Conservation (phyloP, 495 filamentous ascomycete species). For the Podospora comata region DNA sequence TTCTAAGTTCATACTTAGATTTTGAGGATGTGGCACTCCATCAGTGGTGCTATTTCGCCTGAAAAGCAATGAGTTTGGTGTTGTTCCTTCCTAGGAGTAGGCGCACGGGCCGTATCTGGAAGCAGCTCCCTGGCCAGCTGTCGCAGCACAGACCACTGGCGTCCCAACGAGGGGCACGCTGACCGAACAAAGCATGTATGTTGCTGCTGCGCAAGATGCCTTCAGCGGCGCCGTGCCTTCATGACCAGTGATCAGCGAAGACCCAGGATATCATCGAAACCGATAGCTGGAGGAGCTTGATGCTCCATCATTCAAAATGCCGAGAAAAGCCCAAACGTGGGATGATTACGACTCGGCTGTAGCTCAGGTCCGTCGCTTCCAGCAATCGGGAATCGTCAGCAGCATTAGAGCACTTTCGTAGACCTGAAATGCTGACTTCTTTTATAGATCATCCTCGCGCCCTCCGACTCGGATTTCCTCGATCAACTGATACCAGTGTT, state of each 20-base stretch:
- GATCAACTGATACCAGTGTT: slow-evolving; percentile 92
- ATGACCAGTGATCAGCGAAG: neutral
- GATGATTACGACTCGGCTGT: slow-evolving; percentile 55
- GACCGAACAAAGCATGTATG: neutral
- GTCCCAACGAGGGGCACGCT: neutral
- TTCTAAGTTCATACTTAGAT: neutral
- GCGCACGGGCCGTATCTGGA: neutral
- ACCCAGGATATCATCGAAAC: neutral
- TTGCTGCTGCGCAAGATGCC: neutral
- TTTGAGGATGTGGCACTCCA: neutral
- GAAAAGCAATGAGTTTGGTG: neutral
- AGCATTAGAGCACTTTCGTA: neutral
- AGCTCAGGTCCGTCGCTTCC: slow-evolving; percentile 39
- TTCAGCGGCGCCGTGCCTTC: neutral
- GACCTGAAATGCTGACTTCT: neutral
- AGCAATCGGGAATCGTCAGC: neutral
- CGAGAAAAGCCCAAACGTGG: slow-evolving; percentile 48
- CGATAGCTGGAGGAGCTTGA: slow-evolving; percentile 10
- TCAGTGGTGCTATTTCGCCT: neutral
- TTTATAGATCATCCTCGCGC: slow-evolving; percentile 80
- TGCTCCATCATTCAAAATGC: slow-evolving; percentile 34
- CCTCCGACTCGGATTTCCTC: slow-evolving; percentile 89
- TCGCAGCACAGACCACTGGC: neutral
- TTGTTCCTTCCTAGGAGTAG: neutral
- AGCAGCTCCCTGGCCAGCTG: neutral